These are phyloP conservation scores for Circinella minor DNA, from an alignment of 371 early-diverging fungal genomes.

Conservation along the genomic window DNA sequence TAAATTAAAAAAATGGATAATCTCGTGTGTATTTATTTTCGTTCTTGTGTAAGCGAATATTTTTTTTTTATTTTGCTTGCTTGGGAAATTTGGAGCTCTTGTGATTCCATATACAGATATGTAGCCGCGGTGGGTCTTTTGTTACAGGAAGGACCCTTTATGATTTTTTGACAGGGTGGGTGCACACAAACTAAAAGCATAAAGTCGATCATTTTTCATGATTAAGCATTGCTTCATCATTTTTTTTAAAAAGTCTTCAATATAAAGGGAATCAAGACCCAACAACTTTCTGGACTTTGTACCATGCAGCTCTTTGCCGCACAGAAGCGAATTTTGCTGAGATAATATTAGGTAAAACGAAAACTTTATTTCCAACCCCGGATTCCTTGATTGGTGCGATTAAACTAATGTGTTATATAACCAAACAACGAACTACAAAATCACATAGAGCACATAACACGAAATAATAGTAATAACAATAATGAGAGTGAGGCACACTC, in stretches of 20 bases:
- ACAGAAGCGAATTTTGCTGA: too few relatives aligned
- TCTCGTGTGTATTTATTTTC: too few relatives aligned
- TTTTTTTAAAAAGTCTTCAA: neutral
- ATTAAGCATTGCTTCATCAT: neutral
- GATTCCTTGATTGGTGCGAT: slow-evolving; percentile 4
- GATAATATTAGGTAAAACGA: neutral
- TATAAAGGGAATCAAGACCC: too few relatives aligned
- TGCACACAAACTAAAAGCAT: neutral
- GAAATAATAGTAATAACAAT: too few relatives aligned
- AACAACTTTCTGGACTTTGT: too few relatives aligned
- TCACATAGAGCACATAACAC: too few relatives aligned
- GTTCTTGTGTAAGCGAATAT: too few relatives aligned
- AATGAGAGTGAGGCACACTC: too few relatives aligned
- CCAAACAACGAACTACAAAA: too few relatives aligned
- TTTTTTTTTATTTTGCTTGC: neutral
- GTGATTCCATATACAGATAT: slow-evolving; percentile 23
- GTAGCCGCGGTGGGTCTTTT: slow-evolving; percentile 19
- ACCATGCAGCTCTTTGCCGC: too few relatives aligned
- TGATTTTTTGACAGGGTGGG: slow-evolving; percentile 15
- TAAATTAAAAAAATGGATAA: too few relatives aligned
- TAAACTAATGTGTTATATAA: neutral
- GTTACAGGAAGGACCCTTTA: slow-evolving; percentile 22
- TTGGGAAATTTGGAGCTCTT: neutral
- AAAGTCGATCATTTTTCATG: neutral
- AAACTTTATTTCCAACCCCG: slow-evolving; percentile 9